Evolutionary conservation across 1,139 yeast genomes (phyloP).

Genomic region (Candida neerlandica): DNA sequence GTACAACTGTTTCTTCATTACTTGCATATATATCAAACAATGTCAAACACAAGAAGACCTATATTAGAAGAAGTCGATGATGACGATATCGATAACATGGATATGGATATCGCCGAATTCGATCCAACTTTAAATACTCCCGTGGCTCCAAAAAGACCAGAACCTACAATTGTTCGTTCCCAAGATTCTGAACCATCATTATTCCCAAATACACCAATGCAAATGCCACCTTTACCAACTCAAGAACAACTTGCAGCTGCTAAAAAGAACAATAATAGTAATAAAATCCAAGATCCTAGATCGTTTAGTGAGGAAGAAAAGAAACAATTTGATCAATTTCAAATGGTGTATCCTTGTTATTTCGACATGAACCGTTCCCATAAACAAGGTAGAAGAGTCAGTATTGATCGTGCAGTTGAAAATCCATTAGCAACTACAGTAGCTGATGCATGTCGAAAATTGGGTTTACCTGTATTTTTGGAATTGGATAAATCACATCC

Average conservation of each 20-base stretch:
- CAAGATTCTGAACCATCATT: conserved; percentile 49
- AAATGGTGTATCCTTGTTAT: conserved; percentile 85
- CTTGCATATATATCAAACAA: conserved; percentile 15
- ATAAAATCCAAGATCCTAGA: conserved; percentile 36
- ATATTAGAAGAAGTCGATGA: conserved; percentile 82
- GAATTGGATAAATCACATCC: conserved; percentile 91
- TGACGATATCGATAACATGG: conserved; percentile 89
- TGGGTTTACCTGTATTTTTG: conserved; percentile 56
- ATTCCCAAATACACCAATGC: conserved; percentile 27
- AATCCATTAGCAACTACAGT: conserved; percentile 88
- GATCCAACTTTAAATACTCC: conserved; percentile 76
- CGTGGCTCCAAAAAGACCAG: conserved; percentile 64
- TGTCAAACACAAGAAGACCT: conserved; percentile 57
- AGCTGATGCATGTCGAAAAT: conserved; percentile 60
- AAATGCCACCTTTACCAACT: conserved; percentile 15
- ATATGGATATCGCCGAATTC: conserved; percentile 89
- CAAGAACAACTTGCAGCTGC: conserved; percentile 11
- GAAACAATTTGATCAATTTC: conserved; percentile 66
- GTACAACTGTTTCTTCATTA: neutral
- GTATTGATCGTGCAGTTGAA: conserved; percentile 64
- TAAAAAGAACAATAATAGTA: conserved; percentile 23
- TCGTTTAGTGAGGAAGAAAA: conserved; percentile 51
- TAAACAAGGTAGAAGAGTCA: conserved; percentile 82
- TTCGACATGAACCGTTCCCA: conserved; percentile 80
- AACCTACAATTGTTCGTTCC: conserved; percentile 63